These are phyloP conservation scores for Ceratobasidium sp. DNA, from an alignment of 1,284 basidiomycete species.

Conservation along the genomic window DNA sequence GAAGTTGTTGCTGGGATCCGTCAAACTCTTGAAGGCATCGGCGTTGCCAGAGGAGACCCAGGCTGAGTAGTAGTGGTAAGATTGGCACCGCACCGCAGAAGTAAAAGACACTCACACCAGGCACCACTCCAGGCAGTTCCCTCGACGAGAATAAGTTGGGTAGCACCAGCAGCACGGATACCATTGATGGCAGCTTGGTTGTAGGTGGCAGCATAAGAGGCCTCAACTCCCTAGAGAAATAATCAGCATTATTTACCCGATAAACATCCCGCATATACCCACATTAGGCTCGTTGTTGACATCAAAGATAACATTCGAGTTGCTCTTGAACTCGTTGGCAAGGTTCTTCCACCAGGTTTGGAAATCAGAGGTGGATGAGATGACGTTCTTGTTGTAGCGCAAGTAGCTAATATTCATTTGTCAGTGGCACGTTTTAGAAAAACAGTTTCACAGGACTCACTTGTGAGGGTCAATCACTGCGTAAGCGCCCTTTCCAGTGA, in stretches of 20 bases:
- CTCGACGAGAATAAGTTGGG: constrained; percentile 58
- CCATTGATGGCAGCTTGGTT: constrained; percentile 71
- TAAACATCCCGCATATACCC: constrained; percentile 54
- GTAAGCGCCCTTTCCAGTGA: constrained; percentile 64
- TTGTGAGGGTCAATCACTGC: constrained; percentile 58
- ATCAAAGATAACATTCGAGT: constrained; percentile 52
- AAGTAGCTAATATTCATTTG: constrained; percentile 56
- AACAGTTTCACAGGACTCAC: constrained; percentile 50
- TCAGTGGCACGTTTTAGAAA: background rate
- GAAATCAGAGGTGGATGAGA: constrained; percentile 60
- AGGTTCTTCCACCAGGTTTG: constrained; percentile 65
- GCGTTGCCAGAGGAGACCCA: constrained; percentile 65
- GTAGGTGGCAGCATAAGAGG: constrained; percentile 44
- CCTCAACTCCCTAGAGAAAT: constrained; percentile 21
- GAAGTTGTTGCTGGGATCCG: constrained; percentile 66
- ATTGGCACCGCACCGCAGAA: background rate
- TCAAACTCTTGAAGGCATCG: constrained; percentile 59
- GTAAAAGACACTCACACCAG: constrained; percentile 47
- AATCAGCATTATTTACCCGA: constrained; percentile 50
- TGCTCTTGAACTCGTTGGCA: constrained; percentile 54
- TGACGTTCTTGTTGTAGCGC: constrained; percentile 60
- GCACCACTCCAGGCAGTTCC: constrained; percentile 55
- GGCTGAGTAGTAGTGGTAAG: constrained; percentile 48
- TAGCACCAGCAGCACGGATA: constrained; percentile 65
- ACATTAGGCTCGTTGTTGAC: constrained; percentile 68